phyloP scores from a whole-genome alignment of 2,329 filamentous ascomycete genomes.

The Trichoderma polysporum region DNA sequence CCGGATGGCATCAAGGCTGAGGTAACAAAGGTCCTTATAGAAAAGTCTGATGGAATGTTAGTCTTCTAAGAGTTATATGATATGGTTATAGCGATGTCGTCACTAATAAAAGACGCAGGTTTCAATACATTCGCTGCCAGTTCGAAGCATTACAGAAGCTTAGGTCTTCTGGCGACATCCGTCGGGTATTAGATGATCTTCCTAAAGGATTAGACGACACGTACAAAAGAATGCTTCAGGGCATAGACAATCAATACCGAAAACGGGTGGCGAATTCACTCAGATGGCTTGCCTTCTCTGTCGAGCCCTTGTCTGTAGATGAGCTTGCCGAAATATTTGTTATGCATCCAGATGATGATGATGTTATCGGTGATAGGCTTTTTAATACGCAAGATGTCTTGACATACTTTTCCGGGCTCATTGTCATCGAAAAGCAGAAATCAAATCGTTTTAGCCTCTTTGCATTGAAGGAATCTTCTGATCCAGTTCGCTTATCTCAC shows the following conservation, averaged over 20 bases:
- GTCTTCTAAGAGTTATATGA: background rate
- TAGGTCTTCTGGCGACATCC: background rate
- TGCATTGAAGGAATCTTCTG: too few relatives aligned
- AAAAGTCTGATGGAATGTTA: constrained; percentile 16
- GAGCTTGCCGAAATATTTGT: constrained; percentile 5
- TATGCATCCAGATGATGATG: background rate
- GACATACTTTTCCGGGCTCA: background rate
- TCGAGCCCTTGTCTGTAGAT: background rate
- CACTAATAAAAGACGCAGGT: background rate
- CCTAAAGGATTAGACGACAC: constrained; percentile 15
- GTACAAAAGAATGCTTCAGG: constrained; percentile 11
- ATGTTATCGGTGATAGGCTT: background rate
- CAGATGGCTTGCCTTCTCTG: constrained; percentile 17
- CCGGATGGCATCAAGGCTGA: background rate
- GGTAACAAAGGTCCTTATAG: background rate
- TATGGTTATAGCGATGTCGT: too few relatives aligned
- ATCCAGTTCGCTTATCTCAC: constrained; percentile 16
- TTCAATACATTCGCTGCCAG: constrained; percentile 9
- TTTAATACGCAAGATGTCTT: background rate
- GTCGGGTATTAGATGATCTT: background rate
- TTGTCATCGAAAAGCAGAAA: background rate
- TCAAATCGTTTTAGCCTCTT: too few relatives aligned
- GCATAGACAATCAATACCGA: background rate
- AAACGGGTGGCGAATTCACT: background rate
- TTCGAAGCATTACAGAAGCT: background rate